phyloP scores from a whole-genome alignment of 2,329 filamentous ascomycete genomes.

The Monilinia polystroma region DNA sequence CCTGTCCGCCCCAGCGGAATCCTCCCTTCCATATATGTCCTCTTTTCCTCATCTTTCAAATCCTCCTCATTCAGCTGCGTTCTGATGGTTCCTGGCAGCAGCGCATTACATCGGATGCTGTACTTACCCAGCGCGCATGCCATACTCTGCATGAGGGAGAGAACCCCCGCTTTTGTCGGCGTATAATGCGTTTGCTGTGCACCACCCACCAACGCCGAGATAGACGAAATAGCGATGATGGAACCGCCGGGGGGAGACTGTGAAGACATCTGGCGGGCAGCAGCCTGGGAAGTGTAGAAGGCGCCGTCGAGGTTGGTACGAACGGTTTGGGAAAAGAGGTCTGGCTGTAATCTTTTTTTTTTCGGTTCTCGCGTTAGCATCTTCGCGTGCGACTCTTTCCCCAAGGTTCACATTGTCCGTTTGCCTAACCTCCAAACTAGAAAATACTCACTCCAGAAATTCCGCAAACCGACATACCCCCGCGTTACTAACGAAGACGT shows the following conservation, averaged over 20 bases:
- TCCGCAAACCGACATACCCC: constrained; percentile 87
- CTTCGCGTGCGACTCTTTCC: not conserved
- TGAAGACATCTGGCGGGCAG: constrained; percentile 75
- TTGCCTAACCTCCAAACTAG: not conserved
- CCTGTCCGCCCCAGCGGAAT: constrained; percentile 79
- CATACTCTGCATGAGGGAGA: constrained; percentile 79
- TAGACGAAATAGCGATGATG: constrained; percentile 75
- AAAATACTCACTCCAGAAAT: constrained; percentile 63
- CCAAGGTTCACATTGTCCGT: no score
- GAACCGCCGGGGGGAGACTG: constrained; percentile 63
- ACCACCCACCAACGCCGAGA: constrained; percentile 74
- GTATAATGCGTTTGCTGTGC: constrained; percentile 82
- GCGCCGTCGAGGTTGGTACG: constrained; percentile 81
- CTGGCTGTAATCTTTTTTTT: constrained; percentile 56
- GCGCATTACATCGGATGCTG: constrained; percentile 76
- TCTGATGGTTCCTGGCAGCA: constrained; percentile 78
- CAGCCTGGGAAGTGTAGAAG: constrained; percentile 85
- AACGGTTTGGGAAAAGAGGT: constrained; percentile 70
- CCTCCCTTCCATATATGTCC: constrained; percentile 73
- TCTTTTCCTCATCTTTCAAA: constrained; percentile 69
- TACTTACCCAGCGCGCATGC: constrained; percentile 77
- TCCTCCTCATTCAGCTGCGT: constrained; percentile 85
- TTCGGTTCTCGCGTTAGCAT: not conserved
- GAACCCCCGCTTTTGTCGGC: constrained; percentile 80
- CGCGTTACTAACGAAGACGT: constrained; percentile 85